Base-by-base conservation (phyloP, 2,329 filamentous ascomycete genomes). In the Diaporthe sp. region DNA sequence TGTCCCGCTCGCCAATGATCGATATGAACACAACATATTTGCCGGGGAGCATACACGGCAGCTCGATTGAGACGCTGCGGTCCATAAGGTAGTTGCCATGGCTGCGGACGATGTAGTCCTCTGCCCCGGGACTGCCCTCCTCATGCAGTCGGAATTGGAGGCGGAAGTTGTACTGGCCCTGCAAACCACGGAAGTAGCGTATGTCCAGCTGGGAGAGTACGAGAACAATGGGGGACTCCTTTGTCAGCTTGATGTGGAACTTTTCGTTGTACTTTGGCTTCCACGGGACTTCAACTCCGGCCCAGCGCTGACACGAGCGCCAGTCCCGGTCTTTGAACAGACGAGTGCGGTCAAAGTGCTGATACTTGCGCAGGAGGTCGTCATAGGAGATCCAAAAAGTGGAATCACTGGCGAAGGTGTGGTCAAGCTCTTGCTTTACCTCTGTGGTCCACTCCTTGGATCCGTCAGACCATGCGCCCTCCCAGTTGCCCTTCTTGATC, bases 401-500 rank as follows among this genome's bases (percentile, higher is more conserved):
- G 33, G 93, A 94, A 78, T 96, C 94, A 77, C 95, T 92, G 52
- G 94, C 93, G 78, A 96, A 96, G 55, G 89, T 91, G 80, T 96
- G 93, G 60, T 89, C 87, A 0, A 97, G 87, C 78, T 92, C 91
- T 75, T 91, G 84, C 83, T 96, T 91, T 90, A 93, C 95, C 77
- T 95, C 92, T 0, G 93, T 87, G 1, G 93, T 96, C 95, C 95
- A 97, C 82, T 96, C 92, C 79, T 94, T 93, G 9, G 93, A 95
- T 0, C 95, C 95, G 80, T 97, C 95, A 4, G 87, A 87, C 94
- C 94, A 97, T 2, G 93, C 87, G 1, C 95, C 95, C 40, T 90
- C 93, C 94, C 94, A 97, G 82, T 95, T 94, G 42, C 90, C 91
- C 77, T 91, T 91, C 83, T 96, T 94, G 33, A 89, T 90, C 76